Percentiles rank a stretch among this genome's conserved stretches.
These are phyloP conservation scores for Xylariales sp. DNA, from an alignment of 2,329 filamentous ascomycete genomes.

Conservation along the genomic window DNA sequence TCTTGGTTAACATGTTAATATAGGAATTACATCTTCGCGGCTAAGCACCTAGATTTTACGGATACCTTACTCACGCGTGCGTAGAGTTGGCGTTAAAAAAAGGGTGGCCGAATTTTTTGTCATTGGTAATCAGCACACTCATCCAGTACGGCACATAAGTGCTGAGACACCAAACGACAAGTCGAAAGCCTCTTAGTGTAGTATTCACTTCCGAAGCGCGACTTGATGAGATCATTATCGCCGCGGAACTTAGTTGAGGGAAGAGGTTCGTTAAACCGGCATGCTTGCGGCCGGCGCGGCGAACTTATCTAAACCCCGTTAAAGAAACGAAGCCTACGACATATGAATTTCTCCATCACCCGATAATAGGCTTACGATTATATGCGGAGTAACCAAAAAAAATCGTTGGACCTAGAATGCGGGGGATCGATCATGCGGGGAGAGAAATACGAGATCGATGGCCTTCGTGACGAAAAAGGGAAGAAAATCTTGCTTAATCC, in stretches of 20 bases:
- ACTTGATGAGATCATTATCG: conserved; percentile 1
- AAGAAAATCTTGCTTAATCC: background rate
- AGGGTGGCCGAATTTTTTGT: conserved; percentile 49
- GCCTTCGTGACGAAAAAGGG: background rate
- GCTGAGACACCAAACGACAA: conserved; percentile 20
- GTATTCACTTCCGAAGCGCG: conserved; percentile 3
- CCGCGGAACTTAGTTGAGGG: background rate
- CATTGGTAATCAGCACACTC: conserved; percentile 48
- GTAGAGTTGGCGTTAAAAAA: conserved; percentile 53
- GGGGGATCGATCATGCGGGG: conserved; percentile 23
- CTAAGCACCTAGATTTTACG: conserved; percentile 42
- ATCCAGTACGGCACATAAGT: conserved; percentile 32
- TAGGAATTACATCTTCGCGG: conserved; percentile 25
- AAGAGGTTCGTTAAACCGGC: conserved; percentile 3
- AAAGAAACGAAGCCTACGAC: background rate
- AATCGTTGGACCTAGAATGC: conserved; percentile 9
- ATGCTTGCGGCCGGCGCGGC: background rate
- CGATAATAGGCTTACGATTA: no score
- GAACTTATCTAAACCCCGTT: background rate
- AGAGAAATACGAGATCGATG: background rate
- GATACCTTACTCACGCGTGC: conserved; percentile 52
- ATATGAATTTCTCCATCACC: background rate
- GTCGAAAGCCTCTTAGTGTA: background rate
- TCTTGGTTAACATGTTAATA: conserved; percentile 37
- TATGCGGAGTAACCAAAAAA: background rate